A percentile compares a stretch with the other conserved stretches of the same genome.
Evolutionary conservation across 2,329 filamentous ascomycete species (phyloP).

Genomic region (Ophiostoma fasciatum): DNA sequence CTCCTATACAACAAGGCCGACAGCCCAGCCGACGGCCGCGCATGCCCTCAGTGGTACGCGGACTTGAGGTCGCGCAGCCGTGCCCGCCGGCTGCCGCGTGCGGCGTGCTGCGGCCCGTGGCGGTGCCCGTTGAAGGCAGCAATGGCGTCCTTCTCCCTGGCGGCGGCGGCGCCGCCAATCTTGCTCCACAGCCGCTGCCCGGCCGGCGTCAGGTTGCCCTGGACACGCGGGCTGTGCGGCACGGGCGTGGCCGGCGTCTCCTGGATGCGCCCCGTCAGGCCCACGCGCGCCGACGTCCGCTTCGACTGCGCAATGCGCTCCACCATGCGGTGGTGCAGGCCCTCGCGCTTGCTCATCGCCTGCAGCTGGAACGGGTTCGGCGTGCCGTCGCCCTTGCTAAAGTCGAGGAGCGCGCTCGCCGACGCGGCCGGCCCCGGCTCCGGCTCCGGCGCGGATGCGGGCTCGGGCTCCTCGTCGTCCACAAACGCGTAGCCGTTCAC

Average conservation of each 20-base stretch:
- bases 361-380: constrained; percentile 71
- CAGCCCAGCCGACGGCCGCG: no score
- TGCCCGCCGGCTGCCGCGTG: constrained; percentile 9
- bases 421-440: constrained; percentile 26
- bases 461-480: constrained; percentile 50
- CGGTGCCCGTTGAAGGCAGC: constrained; percentile 7
- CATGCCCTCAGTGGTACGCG: no score
- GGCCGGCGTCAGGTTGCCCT: constrained; percentile 53
- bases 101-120: not conserved
- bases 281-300: constrained; percentile 42
- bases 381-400: constrained; percentile 44
- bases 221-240: constrained; percentile 46
- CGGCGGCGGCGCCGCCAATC: constrained; percentile 27
- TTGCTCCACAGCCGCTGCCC: constrained; percentile 53
- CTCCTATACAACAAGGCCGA: no score
- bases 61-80: constrained; percentile 8
- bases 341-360: constrained; percentile 61
- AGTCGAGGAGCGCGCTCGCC: constrained; percentile 27
- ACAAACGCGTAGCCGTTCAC: constrained; percentile 94
- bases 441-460: constrained; percentile 16
- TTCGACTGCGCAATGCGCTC: constrained; percentile 65
- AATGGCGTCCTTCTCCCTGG: constrained; percentile 13
- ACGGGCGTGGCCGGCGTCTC: constrained; percentile 54
- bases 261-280: constrained; percentile 43
- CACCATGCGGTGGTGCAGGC: constrained; percentile 73